Evolutionary conservation across 495 filamentous ascomycete species (phyloP).

Genomic region (Wilcoxina mikolae): DNA sequence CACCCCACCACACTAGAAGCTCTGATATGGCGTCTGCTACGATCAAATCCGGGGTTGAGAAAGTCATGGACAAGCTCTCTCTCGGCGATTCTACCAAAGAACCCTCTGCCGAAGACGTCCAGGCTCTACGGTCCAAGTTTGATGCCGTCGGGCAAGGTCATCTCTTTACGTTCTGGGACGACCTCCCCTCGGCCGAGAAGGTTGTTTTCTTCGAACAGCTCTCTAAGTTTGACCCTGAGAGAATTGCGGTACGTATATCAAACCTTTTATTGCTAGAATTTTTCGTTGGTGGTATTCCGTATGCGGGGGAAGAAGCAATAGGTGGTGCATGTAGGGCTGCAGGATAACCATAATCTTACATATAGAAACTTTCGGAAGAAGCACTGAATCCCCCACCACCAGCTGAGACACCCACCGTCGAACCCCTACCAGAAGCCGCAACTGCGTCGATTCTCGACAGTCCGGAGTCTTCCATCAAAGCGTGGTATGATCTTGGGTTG

Average conservation of each 20-base stretch:
- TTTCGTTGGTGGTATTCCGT: no score
- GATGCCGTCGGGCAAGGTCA: conserved; percentile 68
- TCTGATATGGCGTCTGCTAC: no score
- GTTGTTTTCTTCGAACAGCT: conserved; percentile 68
- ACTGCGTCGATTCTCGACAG: conserved; percentile 88
- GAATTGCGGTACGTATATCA: conserved; percentile 24
- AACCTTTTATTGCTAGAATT: neutral
- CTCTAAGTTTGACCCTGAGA: conserved; percentile 55
- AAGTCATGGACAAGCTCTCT: conserved; percentile 43
- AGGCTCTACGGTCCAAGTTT: conserved; percentile 65
- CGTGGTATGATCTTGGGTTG: conserved; percentile 75
- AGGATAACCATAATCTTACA: conserved; percentile 38
- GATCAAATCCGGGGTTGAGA: conserved; percentile 33
- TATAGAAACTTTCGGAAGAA: conserved; percentile 69
- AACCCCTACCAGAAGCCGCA: conserved; percentile 80
- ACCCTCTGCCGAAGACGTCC: conserved; percentile 56
- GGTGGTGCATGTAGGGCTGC: neutral
- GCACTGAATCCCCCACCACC: conserved; percentile 56
- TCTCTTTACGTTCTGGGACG: conserved; percentile 80
- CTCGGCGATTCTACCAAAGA: conserved; percentile 42
- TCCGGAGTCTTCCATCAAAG: conserved; percentile 57
- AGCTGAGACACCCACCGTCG: conserved; percentile 41
- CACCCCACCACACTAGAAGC: no score
- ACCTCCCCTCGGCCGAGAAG: conserved; percentile 57
- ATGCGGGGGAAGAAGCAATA: no score